Base-by-base conservation (phyloP, 2,329 filamentous ascomycete genomes). In the Penicillium digitatum region DNA sequence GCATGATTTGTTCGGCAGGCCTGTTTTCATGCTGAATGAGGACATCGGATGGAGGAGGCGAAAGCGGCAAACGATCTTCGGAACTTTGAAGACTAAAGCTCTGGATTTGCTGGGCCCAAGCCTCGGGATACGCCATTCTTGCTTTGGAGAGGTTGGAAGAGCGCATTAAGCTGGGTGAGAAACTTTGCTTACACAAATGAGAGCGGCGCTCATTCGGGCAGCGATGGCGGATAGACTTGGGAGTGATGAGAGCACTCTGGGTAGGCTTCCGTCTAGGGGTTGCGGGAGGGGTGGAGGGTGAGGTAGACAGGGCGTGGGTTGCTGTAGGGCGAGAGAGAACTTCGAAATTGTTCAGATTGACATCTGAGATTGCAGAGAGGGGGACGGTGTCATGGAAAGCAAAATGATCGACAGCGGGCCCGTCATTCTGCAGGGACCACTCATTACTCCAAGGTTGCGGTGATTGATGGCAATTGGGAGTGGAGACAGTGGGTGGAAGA, bases 401-500 rank as follows among this genome's bases (percentile, higher is more conserved):
- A 62, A 70, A 60, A 51, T 66, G 65, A 48, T 66, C 64, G 39
- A 52, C 58, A 48, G 64, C 59, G 60, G 74, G 72, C 66, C 77
- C 72, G 66, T 79, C 79, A 68, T 81, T 77, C 67, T 79, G 74
- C 64, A 81, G 66, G 64, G 75, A 76, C 69, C 76, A 78, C 64
- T 80, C 80, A 69, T 79, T 78, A 61, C 76, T 76, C 81, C 82
- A 84, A 68, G 79, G 76, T 65, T 79, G 76, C 54, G 77, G 71
- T 58, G 75, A 71, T 64, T 69, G 67, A 64, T 74, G 71, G 46
- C 66, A 69, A 62, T 74, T 74, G 16, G 70, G 63, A 50, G 76
- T 77, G 72, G 78, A 73, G 68, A 77, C 76, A 62, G 77, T 75
- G 69, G 78, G 74, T 62, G 75, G 78, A 52, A 76, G 75, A 59